Evolutionary conservation across 441 rosid species (phyloP).

Genomic region (Sinapis alba): DNA sequence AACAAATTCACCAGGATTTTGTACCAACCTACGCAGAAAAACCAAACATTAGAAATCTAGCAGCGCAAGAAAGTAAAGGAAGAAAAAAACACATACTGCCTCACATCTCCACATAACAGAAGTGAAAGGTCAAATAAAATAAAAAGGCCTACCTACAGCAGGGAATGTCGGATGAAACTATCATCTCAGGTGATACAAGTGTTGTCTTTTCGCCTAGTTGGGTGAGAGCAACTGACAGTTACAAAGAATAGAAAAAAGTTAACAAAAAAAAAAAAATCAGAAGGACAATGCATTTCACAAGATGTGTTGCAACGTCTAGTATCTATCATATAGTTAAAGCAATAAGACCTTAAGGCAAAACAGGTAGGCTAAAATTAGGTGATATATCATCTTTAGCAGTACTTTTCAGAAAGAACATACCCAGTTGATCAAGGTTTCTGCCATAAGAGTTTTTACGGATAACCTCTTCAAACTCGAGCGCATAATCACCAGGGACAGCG

Average conservation of each 20-base stretch:
- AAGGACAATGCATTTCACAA: background rate
- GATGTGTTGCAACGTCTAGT: background rate
- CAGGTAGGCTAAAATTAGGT: no score
- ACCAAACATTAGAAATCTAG: constrained; percentile 39
- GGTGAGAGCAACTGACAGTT: constrained; percentile 74
- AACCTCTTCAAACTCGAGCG: constrained; percentile 89
- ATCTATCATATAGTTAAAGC: constrained; percentile 3
- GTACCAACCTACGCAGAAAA: constrained; percentile 78
- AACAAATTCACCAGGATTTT: constrained; percentile 98
- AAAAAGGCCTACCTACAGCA: constrained; percentile 82
- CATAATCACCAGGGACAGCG: constrained; percentile 93
- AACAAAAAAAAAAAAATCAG: constrained; percentile 16
- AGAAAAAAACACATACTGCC: constrained; percentile 16
- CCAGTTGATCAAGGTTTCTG: constrained; percentile 78
- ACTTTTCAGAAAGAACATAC: constrained; percentile 45
- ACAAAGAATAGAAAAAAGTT: constrained; percentile 37
- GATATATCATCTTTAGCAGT: constrained; percentile 1
- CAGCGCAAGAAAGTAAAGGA: constrained; percentile 33
- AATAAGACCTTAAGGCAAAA: background rate
- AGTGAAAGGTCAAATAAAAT: constrained; percentile 15
- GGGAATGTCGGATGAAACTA: constrained; percentile 87
- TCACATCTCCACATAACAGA: constrained; percentile 20
- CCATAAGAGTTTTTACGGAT: constrained; percentile 81
- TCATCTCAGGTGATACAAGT: constrained; percentile 86
- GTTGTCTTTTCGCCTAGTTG: constrained; percentile 98